phyloP scores from a whole-genome alignment of 441 rosid species.

The Adansonia grandidieri region DNA sequence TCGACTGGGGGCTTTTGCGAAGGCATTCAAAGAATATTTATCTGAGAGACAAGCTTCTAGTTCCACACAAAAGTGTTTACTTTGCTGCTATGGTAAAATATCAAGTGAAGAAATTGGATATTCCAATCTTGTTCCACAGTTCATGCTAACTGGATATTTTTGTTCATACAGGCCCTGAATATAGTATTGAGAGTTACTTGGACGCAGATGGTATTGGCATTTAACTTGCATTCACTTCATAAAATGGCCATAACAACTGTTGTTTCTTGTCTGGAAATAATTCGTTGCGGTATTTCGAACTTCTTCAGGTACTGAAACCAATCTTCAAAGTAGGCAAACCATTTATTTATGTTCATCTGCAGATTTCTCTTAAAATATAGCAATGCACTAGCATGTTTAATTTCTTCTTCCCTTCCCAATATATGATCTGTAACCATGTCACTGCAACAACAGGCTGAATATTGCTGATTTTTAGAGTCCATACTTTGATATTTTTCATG shows the following conservation, averaged over 20 bases:
- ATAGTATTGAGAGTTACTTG: conserved; percentile 57
- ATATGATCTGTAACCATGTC: not conserved
- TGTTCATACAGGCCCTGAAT: conserved; percentile 50
- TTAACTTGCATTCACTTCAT: conserved; percentile 47
- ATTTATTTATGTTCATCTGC: not conserved
- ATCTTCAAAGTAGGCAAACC: not conserved
- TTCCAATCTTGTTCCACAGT: not conserved
- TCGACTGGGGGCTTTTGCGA: conserved; percentile 78
- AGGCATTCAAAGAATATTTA: conserved; percentile 60
- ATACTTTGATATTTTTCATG: not conserved
- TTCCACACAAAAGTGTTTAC: conserved; percentile 65
- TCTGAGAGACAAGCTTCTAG: conserved; percentile 62
- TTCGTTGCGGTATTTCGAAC: conserved; percentile 72
- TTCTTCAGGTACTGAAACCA: conserved; percentile 60
- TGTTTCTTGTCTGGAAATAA: conserved; percentile 59
- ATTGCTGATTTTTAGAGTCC: not conserved
- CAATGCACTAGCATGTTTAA: not conserved
- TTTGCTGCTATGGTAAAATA: conserved; percentile 62
- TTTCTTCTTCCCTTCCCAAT: not conserved
- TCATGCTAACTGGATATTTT: not conserved
- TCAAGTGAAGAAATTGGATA: not conserved
- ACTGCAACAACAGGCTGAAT: not conserved
- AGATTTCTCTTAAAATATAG: not conserved
- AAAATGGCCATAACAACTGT: conserved; percentile 46
- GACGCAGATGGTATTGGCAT: conserved; percentile 65